phyloP scores from a whole-genome alignment of 345 rosid genomes.

The Gossypium stocksii region DNA sequence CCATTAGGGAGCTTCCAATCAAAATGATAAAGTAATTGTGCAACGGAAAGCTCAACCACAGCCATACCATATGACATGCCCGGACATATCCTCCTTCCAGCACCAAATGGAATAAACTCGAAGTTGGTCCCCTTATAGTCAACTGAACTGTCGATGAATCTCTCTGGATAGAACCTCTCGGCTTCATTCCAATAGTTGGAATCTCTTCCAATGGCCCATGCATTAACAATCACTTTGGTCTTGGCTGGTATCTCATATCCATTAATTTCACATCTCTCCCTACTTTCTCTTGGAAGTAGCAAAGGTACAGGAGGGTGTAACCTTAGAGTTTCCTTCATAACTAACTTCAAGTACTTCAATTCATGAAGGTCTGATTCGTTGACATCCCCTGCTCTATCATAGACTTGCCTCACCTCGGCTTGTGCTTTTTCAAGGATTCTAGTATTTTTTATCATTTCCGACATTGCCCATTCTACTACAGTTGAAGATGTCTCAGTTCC shows the following conservation, averaged over 20 bases:
- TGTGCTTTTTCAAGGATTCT: background rate
- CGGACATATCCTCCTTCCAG: too few relatives aligned
- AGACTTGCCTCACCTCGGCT: background rate
- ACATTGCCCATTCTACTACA: too few relatives aligned
- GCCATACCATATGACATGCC: too few relatives aligned
- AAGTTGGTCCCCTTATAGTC: background rate
- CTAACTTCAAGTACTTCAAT: background rate
- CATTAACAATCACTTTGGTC: background rate
- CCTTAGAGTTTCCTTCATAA: background rate
- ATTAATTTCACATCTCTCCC: background rate
- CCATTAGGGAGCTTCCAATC: too few relatives aligned
- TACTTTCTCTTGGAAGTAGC: background rate
- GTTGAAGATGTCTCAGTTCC: too few relatives aligned
- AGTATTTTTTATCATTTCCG: background rate
- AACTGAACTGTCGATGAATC: background rate
- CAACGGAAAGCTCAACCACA: too few relatives aligned
- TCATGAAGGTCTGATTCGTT: background rate
- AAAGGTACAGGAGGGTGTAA: background rate
- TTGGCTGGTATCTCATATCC: background rate
- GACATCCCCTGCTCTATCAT: background rate
- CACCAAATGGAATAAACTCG: conserved; percentile 16
- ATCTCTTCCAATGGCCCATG: too few relatives aligned
- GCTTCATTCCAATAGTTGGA: too few relatives aligned
- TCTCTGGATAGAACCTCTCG: too few relatives aligned
- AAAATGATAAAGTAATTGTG: too few relatives aligned